phyloP scores from a whole-genome alignment of 352 stramenopile species.

The Phytopythium helicoides region DNA sequence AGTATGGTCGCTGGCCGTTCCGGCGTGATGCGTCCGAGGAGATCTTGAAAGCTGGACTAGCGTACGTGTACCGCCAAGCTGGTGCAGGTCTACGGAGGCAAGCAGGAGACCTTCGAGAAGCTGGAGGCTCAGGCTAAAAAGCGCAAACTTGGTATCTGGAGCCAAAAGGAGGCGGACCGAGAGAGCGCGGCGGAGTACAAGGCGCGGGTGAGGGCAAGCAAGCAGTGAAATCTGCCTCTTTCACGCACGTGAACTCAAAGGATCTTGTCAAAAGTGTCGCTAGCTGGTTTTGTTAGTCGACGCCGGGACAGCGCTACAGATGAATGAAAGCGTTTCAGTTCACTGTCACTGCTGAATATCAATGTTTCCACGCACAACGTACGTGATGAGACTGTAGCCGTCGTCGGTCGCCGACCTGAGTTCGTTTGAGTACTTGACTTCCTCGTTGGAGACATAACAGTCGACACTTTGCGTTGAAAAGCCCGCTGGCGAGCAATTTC shows the following conservation, averaged over 20 bases:
- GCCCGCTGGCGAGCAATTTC: constrained; percentile 61
- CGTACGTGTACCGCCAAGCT: constrained; percentile 69
- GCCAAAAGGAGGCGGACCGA: constrained; percentile 56
- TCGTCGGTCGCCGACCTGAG: background rate
- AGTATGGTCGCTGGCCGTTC: constrained; percentile 81
- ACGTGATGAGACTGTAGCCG: constrained; percentile 20
- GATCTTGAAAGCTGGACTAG: constrained; percentile 73
- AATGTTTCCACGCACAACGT: background rate
- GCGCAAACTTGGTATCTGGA: constrained; percentile 75
- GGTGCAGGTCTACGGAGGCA: constrained; percentile 81
- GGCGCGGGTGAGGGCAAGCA: constrained; percentile 49
- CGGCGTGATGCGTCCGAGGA: constrained; percentile 76
- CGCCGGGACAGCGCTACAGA: constrained; percentile 17
- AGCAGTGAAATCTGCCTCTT: constrained; percentile 8
- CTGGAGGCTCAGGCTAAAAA: constrained; percentile 63
- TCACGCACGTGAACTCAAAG: background rate
- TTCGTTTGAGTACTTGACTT: constrained; percentile 3
- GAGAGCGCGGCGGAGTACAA: constrained; percentile 80
- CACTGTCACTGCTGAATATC: no score
- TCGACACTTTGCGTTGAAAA: constrained; percentile 48
- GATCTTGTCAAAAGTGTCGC: background rate
- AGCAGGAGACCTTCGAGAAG: constrained; percentile 60
- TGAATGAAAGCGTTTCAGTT: constrained; percentile 4
- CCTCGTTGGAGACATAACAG: constrained; percentile 19
- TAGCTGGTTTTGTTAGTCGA: constrained; percentile 4